Conservation (phyloP, 768 basidiomycete species). For the Lactarius tabidus region DNA sequence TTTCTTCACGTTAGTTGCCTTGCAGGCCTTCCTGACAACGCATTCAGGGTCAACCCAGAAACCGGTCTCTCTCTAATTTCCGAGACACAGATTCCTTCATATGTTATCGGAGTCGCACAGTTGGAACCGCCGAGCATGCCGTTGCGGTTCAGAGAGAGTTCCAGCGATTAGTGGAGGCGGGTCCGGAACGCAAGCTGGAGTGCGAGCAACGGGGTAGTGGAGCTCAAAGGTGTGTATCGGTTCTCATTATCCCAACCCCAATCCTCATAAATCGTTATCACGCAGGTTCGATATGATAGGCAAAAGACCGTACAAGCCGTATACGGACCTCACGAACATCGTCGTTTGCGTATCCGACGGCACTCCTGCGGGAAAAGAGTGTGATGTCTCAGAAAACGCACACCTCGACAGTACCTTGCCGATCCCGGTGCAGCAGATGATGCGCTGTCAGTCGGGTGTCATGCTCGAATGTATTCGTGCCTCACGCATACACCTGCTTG, state of each 20-base stretch:
- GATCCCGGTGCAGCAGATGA: slow-evolving; percentile 90
- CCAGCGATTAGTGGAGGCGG: slow-evolving; percentile 40
- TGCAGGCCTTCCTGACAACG: not conserved
- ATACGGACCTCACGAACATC: slow-evolving; percentile 84
- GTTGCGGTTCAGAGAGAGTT: slow-evolving; percentile 65
- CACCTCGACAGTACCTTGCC: slow-evolving; percentile 87
- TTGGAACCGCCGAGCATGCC: slow-evolving; percentile 87
- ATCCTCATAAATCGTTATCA: not conserved
- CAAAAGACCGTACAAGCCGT: slow-evolving; percentile 78
- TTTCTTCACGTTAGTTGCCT: not conserved
- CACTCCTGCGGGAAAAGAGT: slow-evolving; percentile 63
- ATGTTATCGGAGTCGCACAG: slow-evolving; percentile 84
- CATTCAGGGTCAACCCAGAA: slow-evolving; percentile 39
- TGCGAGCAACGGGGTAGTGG: slow-evolving; percentile 92
- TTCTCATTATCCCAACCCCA: slow-evolving; percentile 1
- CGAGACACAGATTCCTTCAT: slow-evolving; percentile 59
- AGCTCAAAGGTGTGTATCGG: slow-evolving; percentile 65
- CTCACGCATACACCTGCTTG: slow-evolving; percentile 63
- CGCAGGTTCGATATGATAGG: slow-evolving; percentile 89
- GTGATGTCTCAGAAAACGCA: slow-evolving; percentile 82
- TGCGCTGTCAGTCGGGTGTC: slow-evolving; percentile 78
- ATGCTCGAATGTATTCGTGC: slow-evolving; percentile 86
- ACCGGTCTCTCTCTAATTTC: slow-evolving; percentile 68
- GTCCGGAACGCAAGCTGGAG: slow-evolving; percentile 54
- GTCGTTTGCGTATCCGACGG: slow-evolving; percentile 82